These are phyloP conservation scores for Sindora glabra DNA, from an alignment of 306 rosid species.

Conservation along the genomic window DNA sequence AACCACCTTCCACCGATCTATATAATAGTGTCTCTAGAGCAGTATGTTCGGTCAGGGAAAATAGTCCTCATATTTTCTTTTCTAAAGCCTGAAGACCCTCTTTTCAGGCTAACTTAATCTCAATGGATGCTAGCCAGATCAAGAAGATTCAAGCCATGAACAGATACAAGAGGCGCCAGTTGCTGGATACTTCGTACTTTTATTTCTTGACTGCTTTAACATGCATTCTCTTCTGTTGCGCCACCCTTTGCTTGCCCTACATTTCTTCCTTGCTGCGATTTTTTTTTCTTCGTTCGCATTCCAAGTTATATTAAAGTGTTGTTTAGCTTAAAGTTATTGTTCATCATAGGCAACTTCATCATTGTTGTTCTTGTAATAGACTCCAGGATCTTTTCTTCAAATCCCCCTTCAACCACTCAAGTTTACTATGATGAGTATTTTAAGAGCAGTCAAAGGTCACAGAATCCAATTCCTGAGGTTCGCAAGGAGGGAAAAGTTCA, in stretches of 20 bases:
- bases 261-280: background rate
- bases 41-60: constrained; percentile 10
- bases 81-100: background rate
- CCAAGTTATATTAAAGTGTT: constrained; percentile 24
- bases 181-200: constrained; percentile 22
- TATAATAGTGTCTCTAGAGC: constrained; percentile 18
- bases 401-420: constrained; percentile 1
- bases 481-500: background rate
- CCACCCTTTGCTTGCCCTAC: constrained; percentile 31
- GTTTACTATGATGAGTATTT: constrained; percentile 12
- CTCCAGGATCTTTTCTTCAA: constrained; percentile 31
- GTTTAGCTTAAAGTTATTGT: constrained; percentile 25
- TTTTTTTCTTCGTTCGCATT: constrained; percentile 10
- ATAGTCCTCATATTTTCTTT: background rate
- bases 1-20: constrained; percentile 17
- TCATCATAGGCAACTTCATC: constrained; percentile 32
- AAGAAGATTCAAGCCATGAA: constrained; percentile 42
- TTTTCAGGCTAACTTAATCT: background rate
- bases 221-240: constrained; percentile 25
- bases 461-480: background rate
- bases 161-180: constrained; percentile 16
- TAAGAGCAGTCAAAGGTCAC: constrained; percentile 12
- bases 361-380: constrained; percentile 33
- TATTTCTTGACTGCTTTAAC: constrained; percentile 17
- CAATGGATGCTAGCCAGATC: constrained; percentile 35